phyloP scores from a whole-genome alignment of 129 eudicot genomes.

The Artemisia annua region DNA sequence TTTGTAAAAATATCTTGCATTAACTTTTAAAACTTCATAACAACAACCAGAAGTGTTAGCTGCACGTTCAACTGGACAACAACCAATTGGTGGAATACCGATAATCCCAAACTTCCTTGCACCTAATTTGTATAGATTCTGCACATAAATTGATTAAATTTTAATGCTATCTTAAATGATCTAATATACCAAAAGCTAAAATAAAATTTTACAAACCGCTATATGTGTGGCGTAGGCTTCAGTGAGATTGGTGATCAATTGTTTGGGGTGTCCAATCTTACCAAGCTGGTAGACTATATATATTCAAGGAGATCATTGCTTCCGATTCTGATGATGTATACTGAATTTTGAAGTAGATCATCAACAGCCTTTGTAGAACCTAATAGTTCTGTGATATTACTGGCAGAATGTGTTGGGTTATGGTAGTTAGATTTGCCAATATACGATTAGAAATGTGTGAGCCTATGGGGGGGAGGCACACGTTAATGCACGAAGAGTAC shows the following conservation, averaged over 20 bases:
- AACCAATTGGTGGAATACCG: conserved; percentile 48
- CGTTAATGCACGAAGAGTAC: too few relatives aligned
- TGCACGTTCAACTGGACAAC: conserved; percentile 36
- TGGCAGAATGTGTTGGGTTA: conserved; percentile 38
- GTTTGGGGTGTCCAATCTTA: background rate
- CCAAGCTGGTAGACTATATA: background rate
- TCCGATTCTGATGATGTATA: conserved; percentile 48
- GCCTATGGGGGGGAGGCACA: too few relatives aligned
- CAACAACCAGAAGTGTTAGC: conserved; percentile 26
- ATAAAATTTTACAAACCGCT: conserved; percentile 22
- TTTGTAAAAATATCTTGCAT: conserved; percentile 28
- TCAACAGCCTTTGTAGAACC: conserved; percentile 25
- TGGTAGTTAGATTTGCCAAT: too few relatives aligned
- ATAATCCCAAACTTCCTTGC: conserved; percentile 49
- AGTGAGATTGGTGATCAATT: conserved; percentile 24
- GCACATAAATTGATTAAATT: background rate
- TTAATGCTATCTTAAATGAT: background rate
- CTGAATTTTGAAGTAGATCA: conserved; percentile 31
- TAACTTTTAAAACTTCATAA: conserved; percentile 22
- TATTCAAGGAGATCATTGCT: conserved; percentile 52
- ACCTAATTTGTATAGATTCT: conserved; percentile 45
- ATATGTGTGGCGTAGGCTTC: conserved; percentile 31
- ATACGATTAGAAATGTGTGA: too few relatives aligned
- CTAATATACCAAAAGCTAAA: background rate
- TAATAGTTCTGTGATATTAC: conserved; percentile 33